Percentiles rank a stretch among this genome's conserved stretches.
Conservation (phyloP, 2,329 filamentous ascomycete genomes). For the Sporothrix brunneoviolacea region DNA sequence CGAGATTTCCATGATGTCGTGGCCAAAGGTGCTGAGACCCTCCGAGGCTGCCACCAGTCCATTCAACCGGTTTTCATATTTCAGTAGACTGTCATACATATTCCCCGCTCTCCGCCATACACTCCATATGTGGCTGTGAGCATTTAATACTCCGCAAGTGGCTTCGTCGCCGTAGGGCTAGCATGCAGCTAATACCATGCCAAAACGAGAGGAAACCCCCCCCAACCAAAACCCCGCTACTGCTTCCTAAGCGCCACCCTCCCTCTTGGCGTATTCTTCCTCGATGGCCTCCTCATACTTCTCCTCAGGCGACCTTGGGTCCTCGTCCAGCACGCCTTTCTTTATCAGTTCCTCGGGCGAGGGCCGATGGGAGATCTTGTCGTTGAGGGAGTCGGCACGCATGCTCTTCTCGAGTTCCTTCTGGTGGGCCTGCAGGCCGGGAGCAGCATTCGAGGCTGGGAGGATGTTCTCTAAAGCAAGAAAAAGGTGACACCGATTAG, state of each 20-base stretch:
- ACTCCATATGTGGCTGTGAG: too few species aligned
- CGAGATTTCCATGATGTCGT: too few species aligned
- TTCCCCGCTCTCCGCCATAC: too few species aligned
- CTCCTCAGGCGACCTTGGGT: constrained; percentile 52
- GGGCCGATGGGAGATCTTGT: constrained; percentile 74
- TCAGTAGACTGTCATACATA: too few species aligned
- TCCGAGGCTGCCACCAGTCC: too few species aligned
- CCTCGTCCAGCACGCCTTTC: constrained; percentile 69
- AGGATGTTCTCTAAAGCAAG: constrained; percentile 69
- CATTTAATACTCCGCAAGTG: too few species aligned
- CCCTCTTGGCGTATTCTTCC: constrained; percentile 57
- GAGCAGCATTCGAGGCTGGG: constrained; percentile 68
- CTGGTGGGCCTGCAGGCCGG: constrained; percentile 71
- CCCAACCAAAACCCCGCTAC: too few species aligned
- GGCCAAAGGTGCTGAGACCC: too few species aligned
- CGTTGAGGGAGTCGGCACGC: constrained; percentile 78
- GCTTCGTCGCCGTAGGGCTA: too few species aligned
- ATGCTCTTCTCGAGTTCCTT: constrained; percentile 83
- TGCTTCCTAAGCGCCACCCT: constrained; percentile 46
- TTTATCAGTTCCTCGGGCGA: constrained; percentile 69
- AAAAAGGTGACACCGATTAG: neutral
- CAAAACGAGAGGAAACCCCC: too few species aligned
- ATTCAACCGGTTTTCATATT: too few species aligned
- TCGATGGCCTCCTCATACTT: constrained; percentile 56
- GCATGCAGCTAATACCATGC: too few species aligned